Evolutionary conservation across 768 basidiomycete species (phyloP), one percentile per base, ranked within the genome.

Genomic region (Naganishia vishniacii): DNA sequence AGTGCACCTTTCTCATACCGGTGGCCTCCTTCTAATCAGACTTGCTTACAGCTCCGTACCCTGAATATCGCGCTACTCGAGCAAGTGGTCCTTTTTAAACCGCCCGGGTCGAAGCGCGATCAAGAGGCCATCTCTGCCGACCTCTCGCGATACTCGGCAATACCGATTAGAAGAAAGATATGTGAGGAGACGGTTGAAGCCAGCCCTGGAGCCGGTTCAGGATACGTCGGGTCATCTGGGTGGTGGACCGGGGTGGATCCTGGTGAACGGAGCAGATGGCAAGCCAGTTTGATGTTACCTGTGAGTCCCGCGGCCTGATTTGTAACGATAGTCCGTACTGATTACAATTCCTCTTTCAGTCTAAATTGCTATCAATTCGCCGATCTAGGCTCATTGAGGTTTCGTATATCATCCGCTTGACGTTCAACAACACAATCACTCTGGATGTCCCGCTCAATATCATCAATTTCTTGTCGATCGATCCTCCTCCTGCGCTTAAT

Each of bases 181-280:
- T 83, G 85, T 1, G 85, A 85, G 70, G 82, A 83, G 32, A 79
- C 79, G 4, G 80, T 94, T 28, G 84, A 85, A 68, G 84, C 85
- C 73, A 84, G 85, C 6, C 83, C 86, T 51, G 81, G 81, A 42
- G 83, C 82, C 28, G 77, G 84, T 7, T 82, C 83, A 66, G 87
- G 88, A 1, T 82, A 84, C 72, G 88, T 86, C 11, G 90, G 87
- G 44, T 87, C 85, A 25, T 86, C 85, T 70, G 91, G 91, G 0
- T 94, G 89, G 88, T 94, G 91, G 91, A 81, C 84, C 5, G 92
- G 92, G 8, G 84, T 93, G 6, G 77, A 80, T 15, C 79, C 86
- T 3, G 84, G 84, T 1, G 83, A 86, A 66, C 79, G 80, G 5
- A 78, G 81, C 9, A 81, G 84, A 20, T 89, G 91, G 75, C 81